Base-by-base conservation (phyloP, 228 moss, liverwort and hornwort genomes). In the Sphagnum magellanicum region DNA sequence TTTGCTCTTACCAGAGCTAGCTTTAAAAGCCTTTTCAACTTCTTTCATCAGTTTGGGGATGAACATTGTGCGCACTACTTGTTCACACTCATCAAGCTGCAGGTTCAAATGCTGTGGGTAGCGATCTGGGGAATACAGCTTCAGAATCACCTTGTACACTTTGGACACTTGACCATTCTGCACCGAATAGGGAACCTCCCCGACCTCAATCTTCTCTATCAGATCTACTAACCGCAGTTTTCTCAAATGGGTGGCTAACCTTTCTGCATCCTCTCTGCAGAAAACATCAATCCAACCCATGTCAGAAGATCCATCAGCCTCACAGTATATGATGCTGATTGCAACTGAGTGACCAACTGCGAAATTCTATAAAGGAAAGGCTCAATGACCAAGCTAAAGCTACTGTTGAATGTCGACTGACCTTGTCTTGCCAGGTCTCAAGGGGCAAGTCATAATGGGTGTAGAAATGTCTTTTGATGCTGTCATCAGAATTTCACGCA, bases 401-500 rank as follows among this genome's bases (percentile, higher is more conserved):
- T 32, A 32, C 32, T 32, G 32, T 3, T 32, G 32, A 32, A 32
- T 32, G 32, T 32, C 3, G 32, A 32, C 32, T 32, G 32, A 95
- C 95, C 85, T 96, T 65, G 89, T 86, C 74, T 81, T 83, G 10
- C 81, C 86, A 61, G 57, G 74, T 67, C 78, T 79, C 48, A 96
- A 69, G 53, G 96, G 96, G 66, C 92, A 92, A 50, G 96, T 96
- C 96, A 96, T 96, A 52, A 97, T 97, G 8, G 97, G 93, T 52
- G 97, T 97, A 12, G 90, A 93, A 67, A 97, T 97, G 62, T 90
- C 90, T 59, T 91, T 73, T 59, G 97, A 93, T 59, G 97, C 97
- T 60, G 97, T 97, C 97, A 97, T 97, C 71, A 97, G 77, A 73
- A 97, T 91, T 74, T 97, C 97, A 72, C 97, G 88, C 74, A 97